Percentiles rank a stretch among this genome's conserved stretches.
Evolutionary conservation across 192 early-diverging fungal species (phyloP).

Genomic region (Backusella westeae): DNA sequence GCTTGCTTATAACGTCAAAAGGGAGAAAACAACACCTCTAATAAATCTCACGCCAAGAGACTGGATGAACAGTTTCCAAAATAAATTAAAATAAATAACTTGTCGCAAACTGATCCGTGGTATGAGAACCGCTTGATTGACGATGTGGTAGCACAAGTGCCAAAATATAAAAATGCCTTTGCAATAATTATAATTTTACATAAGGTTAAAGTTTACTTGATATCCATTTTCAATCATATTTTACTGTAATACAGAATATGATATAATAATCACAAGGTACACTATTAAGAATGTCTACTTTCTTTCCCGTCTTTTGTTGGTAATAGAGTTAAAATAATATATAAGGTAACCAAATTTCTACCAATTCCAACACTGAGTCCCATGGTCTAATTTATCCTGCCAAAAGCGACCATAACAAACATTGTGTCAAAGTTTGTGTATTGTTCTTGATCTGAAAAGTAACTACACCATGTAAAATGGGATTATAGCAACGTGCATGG

Average conservation of each 20-base stretch:
- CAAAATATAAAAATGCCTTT: constrained; percentile 93
- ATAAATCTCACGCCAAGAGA: neutral
- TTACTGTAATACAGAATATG: constrained; percentile 87
- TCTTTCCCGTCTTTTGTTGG: neutral
- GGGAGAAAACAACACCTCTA: constrained; percentile 69
- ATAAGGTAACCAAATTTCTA: constrained; percentile 84
- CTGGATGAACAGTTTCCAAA: neutral
- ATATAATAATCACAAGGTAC: constrained; percentile 88
- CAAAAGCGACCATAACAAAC: constrained; percentile 74
- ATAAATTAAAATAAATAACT: neutral
- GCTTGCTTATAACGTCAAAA: constrained; percentile 88
- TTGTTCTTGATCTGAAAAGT: constrained; percentile 77
- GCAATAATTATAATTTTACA: constrained; percentile 89
- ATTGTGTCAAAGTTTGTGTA: constrained; percentile 56
- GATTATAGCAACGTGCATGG: constrained; percentile 96
- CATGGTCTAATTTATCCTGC: constrained; percentile 94
- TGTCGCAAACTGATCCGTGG: constrained; percentile 60
- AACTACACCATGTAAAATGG: constrained; percentile 73
- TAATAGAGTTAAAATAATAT: neutral
- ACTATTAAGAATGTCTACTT: constrained; percentile 93
- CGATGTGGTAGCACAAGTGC: constrained; percentile 96
- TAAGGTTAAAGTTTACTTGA: constrained; percentile 96
- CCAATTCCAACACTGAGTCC: constrained; percentile 95
- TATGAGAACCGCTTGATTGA: constrained; percentile 99
- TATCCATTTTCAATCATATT: constrained; percentile 88